Evolutionary conservation across 371 early-diverging fungal genomes (phyloP).

Genomic region (Chytridiales sp.): DNA sequence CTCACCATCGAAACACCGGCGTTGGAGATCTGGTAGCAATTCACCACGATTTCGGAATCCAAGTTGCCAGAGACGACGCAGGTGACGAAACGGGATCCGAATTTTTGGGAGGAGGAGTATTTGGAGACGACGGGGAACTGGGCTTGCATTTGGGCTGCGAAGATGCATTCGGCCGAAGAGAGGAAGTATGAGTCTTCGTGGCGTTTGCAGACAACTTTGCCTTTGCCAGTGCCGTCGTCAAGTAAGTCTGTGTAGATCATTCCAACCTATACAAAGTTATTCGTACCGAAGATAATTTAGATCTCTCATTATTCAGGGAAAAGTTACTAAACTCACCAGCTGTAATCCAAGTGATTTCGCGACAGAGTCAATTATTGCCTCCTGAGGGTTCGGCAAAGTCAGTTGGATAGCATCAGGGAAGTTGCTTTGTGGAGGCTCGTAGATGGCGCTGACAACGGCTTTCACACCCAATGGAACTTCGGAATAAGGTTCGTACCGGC

Average conservation of each 20-base stretch:
- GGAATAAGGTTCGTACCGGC: constrained; percentile 87
- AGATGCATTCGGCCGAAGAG: constrained; percentile 87
- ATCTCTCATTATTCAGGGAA: neutral
- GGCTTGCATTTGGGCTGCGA: constrained; percentile 89
- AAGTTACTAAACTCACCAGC: constrained; percentile 37
- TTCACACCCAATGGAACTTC: constrained; percentile 96
- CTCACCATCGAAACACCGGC: constrained; percentile 87
- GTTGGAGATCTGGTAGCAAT: constrained; percentile 92
- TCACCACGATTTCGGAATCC: constrained; percentile 83
- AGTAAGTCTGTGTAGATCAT: constrained; percentile 94
- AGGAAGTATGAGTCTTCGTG: constrained; percentile 93
- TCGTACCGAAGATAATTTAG: neutral
- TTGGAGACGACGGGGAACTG: constrained; percentile 69
- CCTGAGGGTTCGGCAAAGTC: constrained; percentile 42
- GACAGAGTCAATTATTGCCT: constrained; percentile 59
- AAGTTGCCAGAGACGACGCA: constrained; percentile 72
- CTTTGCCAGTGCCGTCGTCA: constrained; percentile 79
- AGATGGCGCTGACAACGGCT: constrained; percentile 95
- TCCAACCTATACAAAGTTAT: constrained; percentile 62
- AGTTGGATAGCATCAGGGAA: constrained; percentile 83
- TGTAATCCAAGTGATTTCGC: constrained; percentile 77
- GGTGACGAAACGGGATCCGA: constrained; percentile 92
- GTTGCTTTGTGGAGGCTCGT: constrained; percentile 90
- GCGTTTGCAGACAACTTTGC: constrained; percentile 84
- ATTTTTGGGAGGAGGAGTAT: constrained; percentile 74